A percentile compares a stretch with the other conserved stretches of the same genome.
These are phyloP conservation scores for Pestalotiopsis fici DNA, from an alignment of 2,329 filamentous ascomycete genomes.

Conservation along the genomic window DNA sequence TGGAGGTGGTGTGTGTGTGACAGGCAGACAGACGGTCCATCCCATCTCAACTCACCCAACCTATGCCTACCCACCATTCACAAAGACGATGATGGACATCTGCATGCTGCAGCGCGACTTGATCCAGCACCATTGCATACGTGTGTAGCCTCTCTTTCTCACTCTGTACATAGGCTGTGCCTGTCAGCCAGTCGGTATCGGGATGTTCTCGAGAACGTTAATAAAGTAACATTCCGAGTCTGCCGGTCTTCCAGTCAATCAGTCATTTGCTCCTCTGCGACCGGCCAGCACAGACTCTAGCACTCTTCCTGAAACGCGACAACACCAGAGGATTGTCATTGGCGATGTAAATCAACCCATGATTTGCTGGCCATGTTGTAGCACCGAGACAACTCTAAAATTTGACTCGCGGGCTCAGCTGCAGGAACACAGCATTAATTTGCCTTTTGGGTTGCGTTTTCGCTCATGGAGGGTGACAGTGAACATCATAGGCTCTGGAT, in stretches of 20 bases:
- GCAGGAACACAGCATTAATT: constrained; percentile 4
- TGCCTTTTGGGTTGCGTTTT: not conserved
- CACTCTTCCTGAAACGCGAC: not conserved
- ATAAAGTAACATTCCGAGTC: not conserved
- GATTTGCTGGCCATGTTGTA: not conserved
- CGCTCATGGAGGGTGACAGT: constrained; percentile 1
- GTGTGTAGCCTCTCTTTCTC: not conserved
- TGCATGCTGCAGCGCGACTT: not conserved
- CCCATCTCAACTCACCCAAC: not conserved
- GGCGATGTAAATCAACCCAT: not conserved
- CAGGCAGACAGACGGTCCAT: not conserved
- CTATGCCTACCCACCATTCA: not conserved
- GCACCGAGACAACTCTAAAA: constrained; percentile 1
- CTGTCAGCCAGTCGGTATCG: not conserved
- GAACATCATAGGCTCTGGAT: not conserved
- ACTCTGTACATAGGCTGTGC: not conserved
- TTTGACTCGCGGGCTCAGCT: constrained; percentile 3
- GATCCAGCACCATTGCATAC: not conserved
- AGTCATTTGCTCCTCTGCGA: not conserved
- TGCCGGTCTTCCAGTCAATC: not conserved
- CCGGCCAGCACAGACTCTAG: not conserved
- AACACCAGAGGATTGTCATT: not conserved
- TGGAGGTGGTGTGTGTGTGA: not conserved
- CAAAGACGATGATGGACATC: not conserved
- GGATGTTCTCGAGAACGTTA: not conserved